Evolutionary conservation across 176 grass and related monocot genomes (phyloP).

Genomic region (Triticum urartu): DNA sequence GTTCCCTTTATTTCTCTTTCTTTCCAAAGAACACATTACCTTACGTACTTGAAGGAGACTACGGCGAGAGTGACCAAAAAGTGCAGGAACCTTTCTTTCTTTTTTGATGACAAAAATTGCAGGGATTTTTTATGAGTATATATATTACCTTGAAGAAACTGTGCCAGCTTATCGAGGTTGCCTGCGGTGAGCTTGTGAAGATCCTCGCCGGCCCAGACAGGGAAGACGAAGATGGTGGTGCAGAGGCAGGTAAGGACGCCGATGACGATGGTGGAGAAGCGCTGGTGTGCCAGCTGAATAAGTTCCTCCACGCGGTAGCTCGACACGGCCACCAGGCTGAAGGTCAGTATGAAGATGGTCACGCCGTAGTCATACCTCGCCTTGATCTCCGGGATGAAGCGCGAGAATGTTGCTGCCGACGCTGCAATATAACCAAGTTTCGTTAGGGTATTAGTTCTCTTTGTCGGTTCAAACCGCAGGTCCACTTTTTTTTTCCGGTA

Average conservation of each 20-base stretch:
- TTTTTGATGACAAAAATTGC: not conserved
- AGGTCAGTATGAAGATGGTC: conserved; percentile 94
- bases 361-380: conserved; percentile 91
- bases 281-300: conserved; percentile 74
- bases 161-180: conserved; percentile 74
- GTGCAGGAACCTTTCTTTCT: not conserved
- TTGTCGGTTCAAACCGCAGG: too few species aligned
- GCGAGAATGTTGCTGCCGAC: conserved; percentile 76
- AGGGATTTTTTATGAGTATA: not conserved
- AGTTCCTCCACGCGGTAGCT: conserved; percentile 87
- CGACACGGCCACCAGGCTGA: conserved; percentile 91
- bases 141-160: conserved; percentile 67
- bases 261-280: conserved; percentile 67
- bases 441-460: not conserved
- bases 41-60: not conserved
- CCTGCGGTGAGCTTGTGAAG: conserved; percentile 58
- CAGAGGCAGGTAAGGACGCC: conserved; percentile 76
- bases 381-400: conserved; percentile 97
- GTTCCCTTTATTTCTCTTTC: too few species aligned
- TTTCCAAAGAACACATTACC: not conserved
- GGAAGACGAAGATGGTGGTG: conserved; percentile 64
- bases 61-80: not conserved
- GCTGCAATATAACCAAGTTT: conserved; percentile 31
- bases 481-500: too few species aligned
- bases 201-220: conserved; percentile 90